Conservation (phyloP, 192 early-diverging fungal species). For the Pecoramyces ruminantium region DNA sequence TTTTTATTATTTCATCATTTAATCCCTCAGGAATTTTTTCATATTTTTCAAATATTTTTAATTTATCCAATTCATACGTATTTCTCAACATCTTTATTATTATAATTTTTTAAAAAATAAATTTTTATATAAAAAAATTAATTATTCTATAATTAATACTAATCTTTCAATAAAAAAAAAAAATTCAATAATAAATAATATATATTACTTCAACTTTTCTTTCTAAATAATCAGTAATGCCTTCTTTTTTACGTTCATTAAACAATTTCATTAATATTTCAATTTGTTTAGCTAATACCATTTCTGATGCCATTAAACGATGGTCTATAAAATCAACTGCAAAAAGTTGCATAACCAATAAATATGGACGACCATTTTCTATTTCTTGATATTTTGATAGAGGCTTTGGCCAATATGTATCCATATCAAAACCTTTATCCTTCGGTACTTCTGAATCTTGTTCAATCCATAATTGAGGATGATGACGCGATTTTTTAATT, state of each 20-base stretch:
- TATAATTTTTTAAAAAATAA: background rate
- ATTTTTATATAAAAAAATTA: no score
- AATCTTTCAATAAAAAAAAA: no score
- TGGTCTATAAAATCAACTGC: constrained; percentile 15
- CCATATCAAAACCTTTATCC: background rate
- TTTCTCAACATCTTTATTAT: background rate
- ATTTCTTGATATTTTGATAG: background rate
- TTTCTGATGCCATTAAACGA: constrained; percentile 26
- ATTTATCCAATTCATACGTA: background rate
- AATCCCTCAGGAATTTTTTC: background rate
- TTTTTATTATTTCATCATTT: background rate
- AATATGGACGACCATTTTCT: background rate
- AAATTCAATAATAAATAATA: no score
- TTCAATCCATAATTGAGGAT: background rate
- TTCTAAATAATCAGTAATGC: constrained; percentile 11
- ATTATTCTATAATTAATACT: no score
- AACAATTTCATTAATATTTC: constrained; percentile 12
- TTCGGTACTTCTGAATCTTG: background rate
- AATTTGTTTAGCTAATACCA: constrained; percentile 13
- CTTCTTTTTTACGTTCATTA: constrained; percentile 9
- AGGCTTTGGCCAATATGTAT: background rate
- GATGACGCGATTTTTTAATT: background rate
- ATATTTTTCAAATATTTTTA: background rate
- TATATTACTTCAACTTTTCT: constrained; percentile 11
- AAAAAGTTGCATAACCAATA: constrained; percentile 17